Evolutionary conservation across 805 yeast species (phyloP), one percentile per base, ranked within the genome.

Genomic region (Hemisphaericaspora nanyangensis): DNA sequence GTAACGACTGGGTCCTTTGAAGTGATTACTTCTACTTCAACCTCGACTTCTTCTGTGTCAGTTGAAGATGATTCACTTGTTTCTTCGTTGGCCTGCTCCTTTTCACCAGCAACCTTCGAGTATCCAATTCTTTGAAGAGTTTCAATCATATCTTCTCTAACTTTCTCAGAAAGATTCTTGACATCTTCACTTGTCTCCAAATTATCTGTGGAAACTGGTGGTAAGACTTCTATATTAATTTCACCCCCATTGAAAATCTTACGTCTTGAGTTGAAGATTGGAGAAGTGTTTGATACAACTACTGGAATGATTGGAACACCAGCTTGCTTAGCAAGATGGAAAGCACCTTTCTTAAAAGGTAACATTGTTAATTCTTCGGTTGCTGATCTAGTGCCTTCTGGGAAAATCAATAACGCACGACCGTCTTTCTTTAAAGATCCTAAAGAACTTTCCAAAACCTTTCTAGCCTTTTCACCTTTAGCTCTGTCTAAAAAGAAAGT

Each of bases 271-370:
- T 77, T 76, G 66, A 85, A 75, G 34, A 93, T 60, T 22, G 79
- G 74, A 3, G 95, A 80, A 38, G 95, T 86, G 67, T 93, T 93
- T 24, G 91, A 78, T 7, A 87, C 89, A 11, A 87, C 95, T 36
- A 85, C 70, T 7, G 99, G 99, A 17, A 93, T 78, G 36, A 93
- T 71, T 15, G 98, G 98, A 27, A 91, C 80, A 30, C 79, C 79
- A 5, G 95, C 95, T 63, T 89, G 95, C 46, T 85, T 84, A 6
- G 99, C 99, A 55, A 93, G 74, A 63, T 93, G 97, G 80, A 93
- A 93, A 0, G 98, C 97, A 39, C 99, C 99, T 59, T 93, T 93
- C 63, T 93, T 93, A 68, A 93, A 88, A 1, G 95, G 95, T 35
- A 88, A 72, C 58, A 93, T 64, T 3, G 72, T 79, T 36, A 95